Base-by-base conservation (phyloP, 208 protist genomes). In the Leishmania gerbilli region DNA sequence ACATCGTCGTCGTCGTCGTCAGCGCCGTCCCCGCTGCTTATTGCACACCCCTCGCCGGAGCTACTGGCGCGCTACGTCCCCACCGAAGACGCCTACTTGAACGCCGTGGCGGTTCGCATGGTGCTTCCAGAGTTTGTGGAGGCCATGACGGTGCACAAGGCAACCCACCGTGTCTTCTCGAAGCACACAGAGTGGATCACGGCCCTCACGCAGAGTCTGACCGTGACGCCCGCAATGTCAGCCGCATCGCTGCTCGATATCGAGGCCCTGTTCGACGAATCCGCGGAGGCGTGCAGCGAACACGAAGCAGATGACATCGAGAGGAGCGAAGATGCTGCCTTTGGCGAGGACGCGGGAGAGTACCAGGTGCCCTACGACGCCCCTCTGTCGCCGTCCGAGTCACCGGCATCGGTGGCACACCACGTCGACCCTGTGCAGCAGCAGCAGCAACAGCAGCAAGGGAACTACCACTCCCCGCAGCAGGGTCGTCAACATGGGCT, bases 131-230 rank as follows among this genome's bases (percentile, higher is more conserved):
- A 87, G 47, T 77, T 97, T 60, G 85, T 96, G 37, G 91, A 97
- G 84, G 94, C 91, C 51, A 92, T 97, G 83, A 93, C 90, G 71
- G 93, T 97, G 55, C 94, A 96, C 62, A 88, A 93, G 60, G 86
- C 84, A 8, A 94, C 90, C 24, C 91, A 95, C 56, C 47, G 19
- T 37, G 86, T 83, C 69, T 97, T 89, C 58, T 71, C 27, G 76
- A 76, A 34, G 69, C 83, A 84, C 67, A 84, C 77, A 8, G 76
- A 84, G 49, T 89, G 86, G 86, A 42, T 95, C 37, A 42, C 49
- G 42, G 88, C 86, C 21, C 67, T 87, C 34, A 58, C 87, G 81
- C 79, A 82, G 76, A 68, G 85, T 19, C 67, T 97, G 58, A 79
- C 84, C 0, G 87, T 92, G 49, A 79, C 85, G 7, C 78, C 88